Evolutionary conservation across 768 basidiomycete genomes (phyloP).

Genomic region (Paxillus involutus): DNA sequence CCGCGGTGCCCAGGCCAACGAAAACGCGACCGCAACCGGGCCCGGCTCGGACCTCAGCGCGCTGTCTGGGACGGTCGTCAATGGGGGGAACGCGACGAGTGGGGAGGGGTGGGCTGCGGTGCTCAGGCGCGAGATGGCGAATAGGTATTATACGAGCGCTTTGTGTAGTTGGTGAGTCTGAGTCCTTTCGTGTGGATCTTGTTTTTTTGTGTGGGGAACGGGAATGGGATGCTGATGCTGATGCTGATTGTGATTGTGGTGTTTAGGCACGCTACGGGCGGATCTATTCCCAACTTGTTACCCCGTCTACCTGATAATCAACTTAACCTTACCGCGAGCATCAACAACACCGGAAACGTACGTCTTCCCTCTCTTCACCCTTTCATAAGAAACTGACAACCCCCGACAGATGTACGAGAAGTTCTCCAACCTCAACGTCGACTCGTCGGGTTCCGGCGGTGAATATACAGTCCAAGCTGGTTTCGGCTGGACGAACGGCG

Average conservation of each 20-base stretch:
- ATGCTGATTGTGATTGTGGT: neutral
- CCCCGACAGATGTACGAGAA: slow-evolving; percentile 79
- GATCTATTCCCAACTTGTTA: slow-evolving; percentile 70
- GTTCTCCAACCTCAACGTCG: slow-evolving; percentile 76
- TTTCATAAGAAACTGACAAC: neutral
- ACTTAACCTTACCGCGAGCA: slow-evolving; percentile 66
- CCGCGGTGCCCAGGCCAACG: slow-evolving; percentile 28
- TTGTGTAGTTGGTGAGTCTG: slow-evolving; percentile 92
- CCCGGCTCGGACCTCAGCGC: slow-evolving; percentile 60
- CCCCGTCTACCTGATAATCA: slow-evolving; percentile 67
- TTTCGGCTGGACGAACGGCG: slow-evolving; percentile 91
- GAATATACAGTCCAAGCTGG: slow-evolving; percentile 89
- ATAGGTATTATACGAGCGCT: slow-evolving; percentile 79
- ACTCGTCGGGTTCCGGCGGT: slow-evolving; percentile 77
- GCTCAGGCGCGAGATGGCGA: slow-evolving; percentile 73
- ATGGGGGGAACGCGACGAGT: slow-evolving; percentile 61
- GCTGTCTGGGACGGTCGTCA: slow-evolving; percentile 54
- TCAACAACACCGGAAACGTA: slow-evolving; percentile 73
- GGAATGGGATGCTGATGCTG: neutral
- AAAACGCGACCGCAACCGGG: slow-evolving; percentile 53
- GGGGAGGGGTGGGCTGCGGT: slow-evolving; percentile 67
- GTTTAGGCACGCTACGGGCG: slow-evolving; percentile 81
- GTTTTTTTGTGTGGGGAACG: neutral
- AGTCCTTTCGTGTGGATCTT: too few species aligned
- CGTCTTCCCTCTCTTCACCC: slow-evolving; percentile 25